Evolutionary conservation across 2,329 filamentous ascomycete genomes (phyloP).

Genomic region (Fusarium buharicum): DNA sequence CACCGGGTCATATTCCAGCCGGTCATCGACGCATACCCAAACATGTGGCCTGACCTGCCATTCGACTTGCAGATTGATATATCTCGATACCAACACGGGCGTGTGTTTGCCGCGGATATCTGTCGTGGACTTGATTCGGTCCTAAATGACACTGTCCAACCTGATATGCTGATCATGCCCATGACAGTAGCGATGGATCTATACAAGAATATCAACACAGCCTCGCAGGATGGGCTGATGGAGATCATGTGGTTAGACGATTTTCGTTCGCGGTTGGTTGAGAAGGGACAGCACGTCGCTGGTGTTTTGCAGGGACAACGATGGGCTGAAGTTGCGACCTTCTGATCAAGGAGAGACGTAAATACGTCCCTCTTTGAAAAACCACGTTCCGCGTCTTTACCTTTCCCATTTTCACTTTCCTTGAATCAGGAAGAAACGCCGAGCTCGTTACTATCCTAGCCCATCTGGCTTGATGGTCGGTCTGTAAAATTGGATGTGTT

Average conservation of each 20-base stretch:
- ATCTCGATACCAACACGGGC: constrained; percentile 56
- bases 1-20: constrained; percentile 58
- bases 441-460: not conserved
- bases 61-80: constrained; percentile 55
- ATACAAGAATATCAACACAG: constrained; percentile 53
- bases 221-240: constrained; percentile 55
- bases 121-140: constrained; percentile 63
- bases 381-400: not conserved
- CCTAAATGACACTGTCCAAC: constrained; percentile 56
- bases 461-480: not conserved
- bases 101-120: constrained; percentile 59
- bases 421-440: not conserved
- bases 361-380: not conserved
- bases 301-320: constrained; percentile 52
- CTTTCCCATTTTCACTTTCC: not conserved
- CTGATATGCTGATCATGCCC: constrained; percentile 58
- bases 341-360: constrained; percentile 21
- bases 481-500: not conserved
- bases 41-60: constrained; percentile 54
- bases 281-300: constrained; percentile 56
- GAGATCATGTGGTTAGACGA: constrained; percentile 61
- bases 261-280: constrained; percentile 54
- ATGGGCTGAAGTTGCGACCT: constrained; percentile 54
- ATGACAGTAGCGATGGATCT: constrained; percentile 57
- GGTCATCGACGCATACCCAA: constrained; percentile 54